These are phyloP conservation scores for Volvox carteri DNA, from an alignment of 163 green algal genomes.

Conservation along the genomic window DNA sequence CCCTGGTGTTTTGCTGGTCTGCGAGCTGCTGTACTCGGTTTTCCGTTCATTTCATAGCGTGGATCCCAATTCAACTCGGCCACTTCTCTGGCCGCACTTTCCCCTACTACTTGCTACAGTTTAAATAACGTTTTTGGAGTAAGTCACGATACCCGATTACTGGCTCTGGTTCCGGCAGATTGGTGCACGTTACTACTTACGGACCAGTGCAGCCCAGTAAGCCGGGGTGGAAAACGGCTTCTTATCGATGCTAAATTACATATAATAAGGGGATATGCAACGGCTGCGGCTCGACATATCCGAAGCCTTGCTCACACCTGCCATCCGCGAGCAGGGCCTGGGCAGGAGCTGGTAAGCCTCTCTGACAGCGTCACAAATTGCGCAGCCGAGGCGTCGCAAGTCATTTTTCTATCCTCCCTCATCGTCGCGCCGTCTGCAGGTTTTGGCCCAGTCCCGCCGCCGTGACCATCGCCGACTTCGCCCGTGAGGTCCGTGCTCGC, in stretches of 20 bases:
- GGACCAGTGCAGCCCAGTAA: no score
- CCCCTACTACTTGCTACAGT: no score
- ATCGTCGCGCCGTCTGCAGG: not conserved
- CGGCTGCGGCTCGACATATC: constrained; percentile 23
- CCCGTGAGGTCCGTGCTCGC: not conserved
- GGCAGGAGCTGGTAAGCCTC: constrained; percentile 16
- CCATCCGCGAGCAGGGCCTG: constrained; percentile 9
- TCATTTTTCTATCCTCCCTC: no score
- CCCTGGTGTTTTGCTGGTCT: no score
- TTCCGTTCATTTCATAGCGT: constrained; percentile 15
- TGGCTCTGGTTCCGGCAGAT: no score
- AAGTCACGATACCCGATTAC: no score
- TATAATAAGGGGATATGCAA: not conserved
- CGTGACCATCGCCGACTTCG: constrained; percentile 23
- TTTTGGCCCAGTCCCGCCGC: constrained; percentile 23
- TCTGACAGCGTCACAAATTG: not conserved
- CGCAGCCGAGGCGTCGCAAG: no score
- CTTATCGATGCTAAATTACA: not conserved
- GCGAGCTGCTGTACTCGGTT: not conserved
- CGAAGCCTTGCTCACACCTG: not conserved
- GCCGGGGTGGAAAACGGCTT: no score
- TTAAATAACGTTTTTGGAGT: no score
- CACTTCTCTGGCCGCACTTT: no score
- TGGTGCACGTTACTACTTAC: no score
- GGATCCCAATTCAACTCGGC: not conserved